These are phyloP conservation scores for Kurtzmaniella cleridarum DNA, from an alignment of 805 yeast genomes.

Conservation along the genomic window DNA sequence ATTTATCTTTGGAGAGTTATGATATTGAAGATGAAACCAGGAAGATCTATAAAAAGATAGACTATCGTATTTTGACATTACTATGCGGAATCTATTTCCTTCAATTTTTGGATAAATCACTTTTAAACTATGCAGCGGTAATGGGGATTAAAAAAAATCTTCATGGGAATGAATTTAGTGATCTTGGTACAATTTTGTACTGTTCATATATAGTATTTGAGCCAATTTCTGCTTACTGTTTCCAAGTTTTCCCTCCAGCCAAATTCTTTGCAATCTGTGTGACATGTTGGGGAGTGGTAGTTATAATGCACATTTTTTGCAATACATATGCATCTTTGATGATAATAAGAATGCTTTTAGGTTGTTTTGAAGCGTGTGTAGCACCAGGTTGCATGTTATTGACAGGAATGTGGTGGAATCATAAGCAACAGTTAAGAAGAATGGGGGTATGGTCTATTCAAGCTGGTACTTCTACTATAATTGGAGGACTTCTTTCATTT, in stretches of 20 bases:
- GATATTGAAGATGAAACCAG: slow-evolving; percentile 3
- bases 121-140: slow-evolving; percentile 57
- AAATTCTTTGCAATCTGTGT: slow-evolving; percentile 45
- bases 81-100: slow-evolving; percentile 50
- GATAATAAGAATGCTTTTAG: slow-evolving; percentile 50
- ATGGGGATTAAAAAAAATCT: slow-evolving; percentile 55
- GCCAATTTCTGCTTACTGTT: slow-evolving; percentile 34
- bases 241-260: slow-evolving; percentile 51
- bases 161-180: slow-evolving; percentile 43
- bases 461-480: slow-evolving; percentile 53
- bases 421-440: slow-evolving; percentile 45
- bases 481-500: slow-evolving; percentile 40
- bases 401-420: slow-evolving; percentile 59
- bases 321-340: slow-evolving; percentile 47
- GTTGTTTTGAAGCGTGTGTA: slow-evolving; percentile 50
- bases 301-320: slow-evolving; percentile 49
- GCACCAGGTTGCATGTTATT: slow-evolving; percentile 54
- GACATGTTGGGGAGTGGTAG: slow-evolving; percentile 49
- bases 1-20: not conserved
- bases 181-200: slow-evolving; percentile 49
- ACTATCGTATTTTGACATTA: slow-evolving; percentile 41
- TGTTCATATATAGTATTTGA: slow-evolving; percentile 51
- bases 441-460: slow-evolving; percentile 55
- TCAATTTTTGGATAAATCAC: slow-evolving; percentile 56
- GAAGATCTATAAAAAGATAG: slow-evolving; percentile 33